A percentile compares a stretch with the other conserved stretches of the same genome.
Conservation (phyloP, 2,329 filamentous ascomycete genomes). For the Colletotrichum horii region DNA sequence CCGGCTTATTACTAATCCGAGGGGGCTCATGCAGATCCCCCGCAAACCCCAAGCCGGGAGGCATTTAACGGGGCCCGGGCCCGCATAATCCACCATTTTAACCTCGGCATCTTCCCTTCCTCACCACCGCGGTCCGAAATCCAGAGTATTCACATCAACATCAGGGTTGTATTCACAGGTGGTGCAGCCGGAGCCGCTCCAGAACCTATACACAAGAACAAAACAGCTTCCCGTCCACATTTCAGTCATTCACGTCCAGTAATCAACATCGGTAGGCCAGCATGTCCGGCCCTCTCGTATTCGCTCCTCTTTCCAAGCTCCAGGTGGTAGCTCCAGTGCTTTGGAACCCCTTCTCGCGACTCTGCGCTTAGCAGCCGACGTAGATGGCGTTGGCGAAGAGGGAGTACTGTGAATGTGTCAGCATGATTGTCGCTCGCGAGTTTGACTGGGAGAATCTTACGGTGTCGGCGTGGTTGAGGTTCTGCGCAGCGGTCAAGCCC, state of each 20-base stretch:
- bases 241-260: background rate
- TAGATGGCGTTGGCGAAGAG: slow-evolving; percentile 32
- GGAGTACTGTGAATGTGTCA: background rate
- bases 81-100: background rate
- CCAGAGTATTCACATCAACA: background rate
- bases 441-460: background rate
- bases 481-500: slow-evolving; percentile 50
- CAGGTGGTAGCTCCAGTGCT: rapidly evolving
- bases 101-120: background rate
- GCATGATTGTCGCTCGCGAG: background rate
- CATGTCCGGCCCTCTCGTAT: background rate
- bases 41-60: background rate
- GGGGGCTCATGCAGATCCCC: background rate
- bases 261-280: background rate
- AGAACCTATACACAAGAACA: background rate
- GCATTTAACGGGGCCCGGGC: background rate
- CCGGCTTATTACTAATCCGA: background rate
- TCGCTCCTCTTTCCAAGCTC: background rate
- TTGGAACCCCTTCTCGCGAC: background rate
- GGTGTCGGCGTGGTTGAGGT: slow-evolving; percentile 69
- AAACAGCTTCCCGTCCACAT: background rate
- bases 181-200: background rate
- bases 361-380: slow-evolving; percentile 39
- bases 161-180: background rate
- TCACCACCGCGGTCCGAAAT: background rate